These are phyloP conservation scores for Puccinia brachypodii DNA, from an alignment of 1,284 basidiomycete genomes.

Conservation along the genomic window DNA sequence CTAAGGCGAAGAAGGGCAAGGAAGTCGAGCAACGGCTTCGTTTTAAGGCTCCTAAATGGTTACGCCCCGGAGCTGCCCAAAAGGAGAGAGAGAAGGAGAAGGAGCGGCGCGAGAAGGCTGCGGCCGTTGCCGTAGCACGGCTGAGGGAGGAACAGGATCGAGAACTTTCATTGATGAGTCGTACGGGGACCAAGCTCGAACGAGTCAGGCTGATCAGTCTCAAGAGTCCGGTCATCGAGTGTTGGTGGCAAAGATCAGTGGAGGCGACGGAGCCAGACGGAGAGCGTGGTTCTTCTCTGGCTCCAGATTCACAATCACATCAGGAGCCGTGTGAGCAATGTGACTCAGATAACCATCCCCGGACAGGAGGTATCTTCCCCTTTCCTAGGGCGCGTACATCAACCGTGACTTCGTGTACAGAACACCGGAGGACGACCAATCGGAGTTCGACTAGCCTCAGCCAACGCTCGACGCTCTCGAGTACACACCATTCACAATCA, in stretches of 20 bases:
- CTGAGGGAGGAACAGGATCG: constrained; percentile 45
- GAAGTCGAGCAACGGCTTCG: constrained; percentile 47
- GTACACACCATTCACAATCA: constrained; percentile 19
- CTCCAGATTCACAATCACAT: not conserved
- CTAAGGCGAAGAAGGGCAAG: constrained; percentile 48
- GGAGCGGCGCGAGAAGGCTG: constrained; percentile 42
- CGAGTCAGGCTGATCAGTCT: constrained; percentile 45
- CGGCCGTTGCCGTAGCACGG: constrained; percentile 38
- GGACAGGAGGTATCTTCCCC: constrained; percentile 23
- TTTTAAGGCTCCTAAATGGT: constrained; percentile 48
- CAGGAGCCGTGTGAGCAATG: constrained; percentile 1
- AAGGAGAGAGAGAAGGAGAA: constrained; percentile 45
- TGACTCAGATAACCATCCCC: not conserved
- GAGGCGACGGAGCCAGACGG: not conserved
- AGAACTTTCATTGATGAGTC: constrained; percentile 19
- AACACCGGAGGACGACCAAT: constrained; percentile 24
- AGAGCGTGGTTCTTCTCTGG: not conserved
- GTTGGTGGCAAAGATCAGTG: constrained; percentile 42
- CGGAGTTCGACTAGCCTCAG: constrained; percentile 34
- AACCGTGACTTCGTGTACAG: constrained; percentile 21
- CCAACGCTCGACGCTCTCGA: constrained; percentile 34
- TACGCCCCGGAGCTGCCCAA: constrained; percentile 38
- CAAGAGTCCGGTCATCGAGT: constrained; percentile 44
- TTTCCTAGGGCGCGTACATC: constrained; percentile 38
- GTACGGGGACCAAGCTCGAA: constrained; percentile 34